Percentiles rank a stretch among this genome's conserved stretches.
Evolutionary conservation across 768 basidiomycete species (phyloP).

Genomic region (Boletus sp.): DNA sequence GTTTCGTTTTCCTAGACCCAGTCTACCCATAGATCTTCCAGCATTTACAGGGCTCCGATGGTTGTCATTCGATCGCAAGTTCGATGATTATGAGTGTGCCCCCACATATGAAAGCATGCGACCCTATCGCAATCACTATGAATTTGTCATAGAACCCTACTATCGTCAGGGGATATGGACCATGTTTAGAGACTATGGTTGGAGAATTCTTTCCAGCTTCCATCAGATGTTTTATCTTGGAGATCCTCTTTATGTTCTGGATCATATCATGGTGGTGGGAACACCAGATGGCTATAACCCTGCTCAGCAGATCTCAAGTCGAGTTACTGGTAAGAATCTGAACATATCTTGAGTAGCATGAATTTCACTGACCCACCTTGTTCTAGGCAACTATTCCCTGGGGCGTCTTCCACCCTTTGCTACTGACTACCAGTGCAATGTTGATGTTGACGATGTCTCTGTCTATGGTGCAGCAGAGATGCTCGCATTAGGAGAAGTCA

Average conservation of each 20-base stretch:
- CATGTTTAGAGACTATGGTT: conserved; percentile 8
- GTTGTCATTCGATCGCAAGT: not conserved
- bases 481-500: not conserved
- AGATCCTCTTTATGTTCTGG: not conserved
- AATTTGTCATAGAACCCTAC: not conserved
- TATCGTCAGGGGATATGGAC: conserved; percentile 1
- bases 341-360: no score
- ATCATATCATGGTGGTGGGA: not conserved
- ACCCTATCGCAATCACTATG: not conserved
- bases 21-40: not conserved
- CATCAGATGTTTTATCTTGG: conserved; percentile 11
- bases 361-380: no score
- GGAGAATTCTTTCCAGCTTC: not conserved
- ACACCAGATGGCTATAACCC: not conserved
- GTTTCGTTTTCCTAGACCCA: not conserved
- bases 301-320: not conserved
- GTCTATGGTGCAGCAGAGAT: conserved; percentile 4
- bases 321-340: not conserved
- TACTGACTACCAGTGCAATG: not conserved
- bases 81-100: not conserved
- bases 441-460: not conserved
- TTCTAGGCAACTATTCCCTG: not conserved
- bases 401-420: not conserved
- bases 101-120: conserved; percentile 4
- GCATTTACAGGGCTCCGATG: not conserved